A percentile compares a stretch with the other conserved stretches of the same genome.
Conservation (phyloP, 2,329 filamentous ascomycete genomes). For the Phaeosphaeria sp. region DNA sequence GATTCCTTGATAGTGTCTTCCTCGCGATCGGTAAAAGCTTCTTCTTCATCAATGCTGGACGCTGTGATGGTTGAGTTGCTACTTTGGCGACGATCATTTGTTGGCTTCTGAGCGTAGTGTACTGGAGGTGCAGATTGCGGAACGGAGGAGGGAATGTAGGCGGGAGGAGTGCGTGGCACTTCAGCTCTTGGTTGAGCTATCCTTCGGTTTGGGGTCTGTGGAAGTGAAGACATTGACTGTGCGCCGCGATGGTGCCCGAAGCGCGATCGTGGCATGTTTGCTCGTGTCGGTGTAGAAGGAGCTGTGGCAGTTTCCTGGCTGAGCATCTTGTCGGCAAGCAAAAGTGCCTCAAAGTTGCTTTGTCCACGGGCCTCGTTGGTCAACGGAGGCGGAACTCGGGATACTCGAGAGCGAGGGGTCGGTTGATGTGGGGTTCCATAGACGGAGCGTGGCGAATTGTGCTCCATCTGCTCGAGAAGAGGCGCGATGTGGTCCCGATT, state of each 20-base stretch:
- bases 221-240: slow-evolving; percentile 85
- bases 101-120: slow-evolving; percentile 41
- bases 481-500: slow-evolving; percentile 84
- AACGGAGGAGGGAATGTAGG: slow-evolving; percentile 37
- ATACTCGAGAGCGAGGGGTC: slow-evolving; percentile 47
- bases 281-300: slow-evolving; percentile 71
- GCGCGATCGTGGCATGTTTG: slow-evolving; percentile 55
- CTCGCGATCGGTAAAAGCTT: slow-evolving; percentile 65
- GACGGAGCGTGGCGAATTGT: slow-evolving; percentile 67
- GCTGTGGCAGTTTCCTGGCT: slow-evolving; percentile 79
- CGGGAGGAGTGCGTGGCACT: slow-evolving; percentile 58
- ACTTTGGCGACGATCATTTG: slow-evolving; percentile 65
- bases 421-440: slow-evolving; percentile 63
- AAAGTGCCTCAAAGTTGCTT: slow-evolving; percentile 76
- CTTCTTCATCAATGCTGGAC: slow-evolving; percentile 50
- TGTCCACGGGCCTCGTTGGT: slow-evolving; percentile 56
- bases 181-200: slow-evolving; percentile 65
- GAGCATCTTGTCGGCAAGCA: slow-evolving; percentile 76
- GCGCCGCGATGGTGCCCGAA: slow-evolving; percentile 75
- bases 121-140: slow-evolving; percentile 52
- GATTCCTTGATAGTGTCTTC: slow-evolving; percentile 75
- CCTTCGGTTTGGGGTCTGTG: slow-evolving; percentile 71
- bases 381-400: slow-evolving; percentile 53
- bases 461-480: slow-evolving; percentile 59
- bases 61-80: slow-evolving; percentile 65